Evolutionary conservation across 495 filamentous ascomycete species (phyloP).

Genomic region (Opeltia flavorubescens): DNA sequence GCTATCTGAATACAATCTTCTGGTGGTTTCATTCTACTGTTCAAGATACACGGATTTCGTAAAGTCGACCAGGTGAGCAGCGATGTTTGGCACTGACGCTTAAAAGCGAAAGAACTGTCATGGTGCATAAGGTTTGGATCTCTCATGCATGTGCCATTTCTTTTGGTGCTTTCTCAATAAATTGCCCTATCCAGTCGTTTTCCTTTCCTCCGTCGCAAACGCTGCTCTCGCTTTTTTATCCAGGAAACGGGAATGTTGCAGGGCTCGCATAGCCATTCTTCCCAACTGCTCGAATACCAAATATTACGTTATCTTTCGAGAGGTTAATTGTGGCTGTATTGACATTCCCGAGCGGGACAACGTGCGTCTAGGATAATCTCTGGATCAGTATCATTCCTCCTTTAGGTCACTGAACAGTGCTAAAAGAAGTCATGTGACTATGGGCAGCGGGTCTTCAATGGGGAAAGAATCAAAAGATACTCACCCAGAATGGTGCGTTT

Average conservation of each 20-base stretch:
- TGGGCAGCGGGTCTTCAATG: no score
- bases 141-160: not conserved
- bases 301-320: conserved; percentile 39
- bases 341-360: conserved; percentile 25
- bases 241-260: conserved; percentile 21
- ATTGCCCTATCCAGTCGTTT: not conserved
- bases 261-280: conserved; percentile 31
- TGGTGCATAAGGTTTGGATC: not conserved
- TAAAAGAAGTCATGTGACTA: no score
- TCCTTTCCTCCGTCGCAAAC: not conserved
- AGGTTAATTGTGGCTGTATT: conserved; percentile 24
- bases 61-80: no score
- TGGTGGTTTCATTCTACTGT: no score
- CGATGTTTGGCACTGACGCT: no score
- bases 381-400: no score
- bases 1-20: no score
- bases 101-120: no score
- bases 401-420: no score
- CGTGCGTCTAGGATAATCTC: no score
- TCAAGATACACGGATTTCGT: no score
- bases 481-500: conserved; percentile 29
- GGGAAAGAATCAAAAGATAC: no score
- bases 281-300: conserved; percentile 34
- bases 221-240: not conserved
- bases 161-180: not conserved